Percentiles rank a stretch among this genome's conserved stretches.
These are phyloP conservation scores for Ceratocystis huliohia DNA, from an alignment of 2,329 filamentous ascomycete genomes.

Conservation along the genomic window DNA sequence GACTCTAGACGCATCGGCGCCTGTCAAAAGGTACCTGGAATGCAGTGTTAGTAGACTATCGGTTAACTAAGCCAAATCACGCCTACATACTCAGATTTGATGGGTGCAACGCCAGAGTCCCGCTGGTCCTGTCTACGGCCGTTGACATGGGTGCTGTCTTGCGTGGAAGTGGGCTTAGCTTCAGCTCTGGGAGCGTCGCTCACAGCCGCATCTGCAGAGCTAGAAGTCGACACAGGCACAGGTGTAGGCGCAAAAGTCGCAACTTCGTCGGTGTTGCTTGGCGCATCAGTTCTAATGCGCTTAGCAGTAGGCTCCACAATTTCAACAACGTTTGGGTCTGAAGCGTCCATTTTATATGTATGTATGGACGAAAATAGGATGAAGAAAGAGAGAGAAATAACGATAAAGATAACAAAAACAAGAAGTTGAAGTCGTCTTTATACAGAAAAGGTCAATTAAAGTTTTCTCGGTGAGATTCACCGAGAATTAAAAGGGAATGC, in stretches of 20 bases:
- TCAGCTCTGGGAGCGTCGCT: constrained; percentile 19
- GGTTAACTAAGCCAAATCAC: constrained; percentile 7
- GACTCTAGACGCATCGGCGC: constrained; percentile 33
- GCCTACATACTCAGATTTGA: constrained; percentile 30
- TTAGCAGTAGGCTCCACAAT: constrained; percentile 40
- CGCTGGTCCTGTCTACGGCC: constrained; percentile 28
- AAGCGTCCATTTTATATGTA: constrained; percentile 2
- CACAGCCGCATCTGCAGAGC: not conserved
- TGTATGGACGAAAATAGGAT: no score
- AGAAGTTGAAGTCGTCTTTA: not conserved
- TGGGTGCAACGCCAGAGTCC: constrained; percentile 25
- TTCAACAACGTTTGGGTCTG: not conserved
- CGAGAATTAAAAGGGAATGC: not conserved
- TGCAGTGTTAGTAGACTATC: not conserved
- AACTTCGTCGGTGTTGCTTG: constrained; percentile 10
- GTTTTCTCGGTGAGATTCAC: constrained; percentile 6
- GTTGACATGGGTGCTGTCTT: constrained; percentile 40
- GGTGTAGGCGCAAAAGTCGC: constrained; percentile 14
- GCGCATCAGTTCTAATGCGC: constrained; percentile 36
- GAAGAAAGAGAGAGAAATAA: not conserved
- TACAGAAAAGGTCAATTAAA: not conserved
- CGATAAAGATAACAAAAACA: not conserved
- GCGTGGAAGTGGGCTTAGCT: constrained; percentile 23
- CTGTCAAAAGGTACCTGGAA: constrained; percentile 38
- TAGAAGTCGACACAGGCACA: constrained; percentile 23